These are phyloP conservation scores for Curvularia verruculosa DNA, from an alignment of 2,329 filamentous ascomycete species.

Conservation along the genomic window DNA sequence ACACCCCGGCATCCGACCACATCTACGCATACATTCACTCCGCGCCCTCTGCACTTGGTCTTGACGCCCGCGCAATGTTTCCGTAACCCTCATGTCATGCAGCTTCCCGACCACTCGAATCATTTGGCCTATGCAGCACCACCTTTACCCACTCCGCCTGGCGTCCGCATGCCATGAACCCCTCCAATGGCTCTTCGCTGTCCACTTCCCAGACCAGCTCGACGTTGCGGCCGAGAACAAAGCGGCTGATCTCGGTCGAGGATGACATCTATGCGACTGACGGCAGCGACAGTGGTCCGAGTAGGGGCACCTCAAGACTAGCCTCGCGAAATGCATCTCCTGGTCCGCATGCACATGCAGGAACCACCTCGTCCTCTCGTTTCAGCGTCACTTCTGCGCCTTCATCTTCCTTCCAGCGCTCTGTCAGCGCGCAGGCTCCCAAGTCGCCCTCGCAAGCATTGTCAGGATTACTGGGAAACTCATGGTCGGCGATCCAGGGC, in stretches of 20 bases:
- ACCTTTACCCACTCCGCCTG: constrained; percentile 38
- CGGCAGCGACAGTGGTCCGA: constrained; percentile 44
- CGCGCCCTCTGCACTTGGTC: constrained; percentile 11
- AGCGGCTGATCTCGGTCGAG: constrained; percentile 57
- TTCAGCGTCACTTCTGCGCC: constrained; percentile 38
- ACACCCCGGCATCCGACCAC: constrained; percentile 15
- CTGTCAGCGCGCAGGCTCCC: constrained; percentile 30
- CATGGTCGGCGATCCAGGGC: constrained; percentile 57
- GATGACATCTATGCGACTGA: constrained; percentile 50
- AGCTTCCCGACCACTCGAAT: constrained; percentile 31
- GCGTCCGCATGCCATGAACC: constrained; percentile 49
- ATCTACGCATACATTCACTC: constrained; percentile 16
- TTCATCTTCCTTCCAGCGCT: constrained; percentile 33
- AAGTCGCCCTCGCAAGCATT: constrained; percentile 40
- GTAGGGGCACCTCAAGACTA: constrained; percentile 49
- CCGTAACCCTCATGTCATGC: constrained; percentile 44
- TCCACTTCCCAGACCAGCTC: constrained; percentile 51
- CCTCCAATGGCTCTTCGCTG: constrained; percentile 48
- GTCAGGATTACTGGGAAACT: constrained; percentile 55
- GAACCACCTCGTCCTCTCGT: constrained; percentile 42
- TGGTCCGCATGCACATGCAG: constrained; percentile 37
- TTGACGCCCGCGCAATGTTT: constrained; percentile 28
- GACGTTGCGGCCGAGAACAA: constrained; percentile 55
- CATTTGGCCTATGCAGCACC: constrained; percentile 48
- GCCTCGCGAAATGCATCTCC: constrained; percentile 46